Conservation (phyloP, 1,284 basidiomycete genomes). For the Hypsizygus ulmarius region DNA sequence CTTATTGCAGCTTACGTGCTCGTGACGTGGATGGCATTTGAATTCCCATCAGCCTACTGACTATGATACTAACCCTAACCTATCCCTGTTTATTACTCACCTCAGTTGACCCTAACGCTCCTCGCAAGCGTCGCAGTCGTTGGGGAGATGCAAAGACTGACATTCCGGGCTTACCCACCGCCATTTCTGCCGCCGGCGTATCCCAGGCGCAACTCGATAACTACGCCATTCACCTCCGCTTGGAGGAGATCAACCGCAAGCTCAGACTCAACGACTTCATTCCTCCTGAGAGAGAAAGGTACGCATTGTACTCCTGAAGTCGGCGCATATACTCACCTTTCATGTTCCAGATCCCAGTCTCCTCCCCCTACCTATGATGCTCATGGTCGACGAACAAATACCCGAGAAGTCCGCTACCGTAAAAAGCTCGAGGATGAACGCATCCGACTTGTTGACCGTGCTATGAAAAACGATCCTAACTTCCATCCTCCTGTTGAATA, state of each 20-base stretch:
- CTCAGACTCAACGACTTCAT: constrained; percentile 92
- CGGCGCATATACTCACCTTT: constrained; percentile 27
- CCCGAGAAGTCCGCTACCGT: constrained; percentile 95
- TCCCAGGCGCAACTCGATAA: constrained; percentile 92
- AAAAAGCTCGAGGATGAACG: constrained; percentile 99
- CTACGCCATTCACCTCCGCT: constrained; percentile 89
- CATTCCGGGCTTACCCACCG: constrained; percentile 87
- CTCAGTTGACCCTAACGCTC: constrained; percentile 73
- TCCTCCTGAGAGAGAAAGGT: constrained; percentile 93
- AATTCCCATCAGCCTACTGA: constrained; percentile 46
- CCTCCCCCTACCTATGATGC: constrained; percentile 97
- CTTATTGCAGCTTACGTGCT: constrained; percentile 20
- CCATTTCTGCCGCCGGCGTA: constrained; percentile 88
- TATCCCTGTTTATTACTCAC: constrained; percentile 37
- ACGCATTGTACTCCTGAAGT: constrained; percentile 19
- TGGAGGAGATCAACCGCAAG: constrained; percentile 98
- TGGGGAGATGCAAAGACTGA: constrained; percentile 93
- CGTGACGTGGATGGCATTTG: constrained; percentile 32
- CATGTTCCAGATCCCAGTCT: constrained; percentile 74
- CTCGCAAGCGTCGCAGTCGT: constrained; percentile 90
- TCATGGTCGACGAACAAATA: constrained; percentile 97
- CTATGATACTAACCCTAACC: constrained; percentile 58
- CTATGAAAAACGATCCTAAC: constrained; percentile 96
- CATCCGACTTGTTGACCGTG: constrained; percentile 88
- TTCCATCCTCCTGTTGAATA: constrained; percentile 96